Evolutionary conservation across 306 rosid species (phyloP), one percentile per base, ranked within the genome.

Genomic region (Vachellia collinsii): DNA sequence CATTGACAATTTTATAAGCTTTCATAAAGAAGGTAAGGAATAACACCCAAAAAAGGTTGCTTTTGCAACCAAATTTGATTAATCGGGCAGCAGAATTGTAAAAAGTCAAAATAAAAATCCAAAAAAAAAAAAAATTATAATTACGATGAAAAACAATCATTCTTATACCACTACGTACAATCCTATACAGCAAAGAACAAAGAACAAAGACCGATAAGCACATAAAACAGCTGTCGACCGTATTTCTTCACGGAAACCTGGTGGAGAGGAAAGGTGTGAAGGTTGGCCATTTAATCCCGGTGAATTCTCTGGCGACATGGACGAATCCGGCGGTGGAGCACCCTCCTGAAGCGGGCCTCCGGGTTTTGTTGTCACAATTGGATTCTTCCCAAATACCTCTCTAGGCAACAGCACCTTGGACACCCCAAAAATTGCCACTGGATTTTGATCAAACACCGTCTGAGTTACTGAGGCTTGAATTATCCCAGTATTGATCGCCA

Each of bases 371-470:
- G 87, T 19, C 25, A 54, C 41, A 10, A 72, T 58, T 0, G 96
- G 92, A 54, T 74, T 84, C 74, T 80, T 87, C 61, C 97, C 98
- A 16, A 93, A 96, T 47, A 92, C 84, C 86, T 93, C 99, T 78
- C 84, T 84, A 0, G 99, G 98, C 78, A 96, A 79, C n/a, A 96
- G 77, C 36, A 96, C 99, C 81, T 82, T 82, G 1, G 98, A 93
- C 20, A 96, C 92, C 22, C 99, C 99, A 19, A 96, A 96, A 82
- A 96, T 96, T 0, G 97, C 94, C 0, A 96, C 94, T 0, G 99
- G 99, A 2, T 96, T 96, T 80, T 96, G 97, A 83, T 92, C 99
- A 22, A 90, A 89, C 16, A 96, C 98, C 0, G 99, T 96, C 88
- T 86, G 99, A 10, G 97, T 93, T 9, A 96, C 87, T n/a, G 90